Conservation (phyloP, 805 yeast genomes). For the Hermanozyma aechmeae region DNA sequence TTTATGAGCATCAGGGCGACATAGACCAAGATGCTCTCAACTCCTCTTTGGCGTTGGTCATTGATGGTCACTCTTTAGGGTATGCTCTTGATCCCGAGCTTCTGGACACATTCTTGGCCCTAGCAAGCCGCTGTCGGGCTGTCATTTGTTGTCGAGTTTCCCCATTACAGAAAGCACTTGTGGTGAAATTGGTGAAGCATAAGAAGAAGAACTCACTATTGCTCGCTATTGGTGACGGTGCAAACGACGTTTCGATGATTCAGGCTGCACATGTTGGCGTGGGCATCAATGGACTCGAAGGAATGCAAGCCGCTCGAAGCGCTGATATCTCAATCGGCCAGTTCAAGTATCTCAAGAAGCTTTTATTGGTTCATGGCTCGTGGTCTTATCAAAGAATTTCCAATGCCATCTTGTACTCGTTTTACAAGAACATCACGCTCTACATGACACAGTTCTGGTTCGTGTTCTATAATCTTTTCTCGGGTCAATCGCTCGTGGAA, state of each 20-base stretch:
- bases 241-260: constrained; percentile 97
- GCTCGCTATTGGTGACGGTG: constrained; percentile 97
- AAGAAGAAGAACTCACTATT: constrained; percentile 62
- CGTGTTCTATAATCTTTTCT: constrained; percentile 83
- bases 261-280: constrained; percentile 99
- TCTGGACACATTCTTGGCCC: constrained; percentile 67
- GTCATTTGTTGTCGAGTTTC: constrained; percentile 98
- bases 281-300: constrained; percentile 98
- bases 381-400: constrained; percentile 97
- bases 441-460: constrained; percentile 99
- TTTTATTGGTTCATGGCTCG: constrained; percentile 87
- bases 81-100: constrained; percentile 77
- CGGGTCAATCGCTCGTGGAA: constrained; percentile 94
- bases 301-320: constrained; percentile 98
- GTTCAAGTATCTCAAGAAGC: constrained; percentile 74
- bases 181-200: constrained; percentile 86
- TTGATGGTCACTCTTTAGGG: constrained; percentile 87
- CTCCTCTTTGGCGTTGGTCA: constrained; percentile 77
- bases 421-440: constrained; percentile 89
- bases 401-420: constrained; percentile 86
- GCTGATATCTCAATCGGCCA: constrained; percentile 98
- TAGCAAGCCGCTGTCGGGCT: constrained; percentile 85
- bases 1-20: constrained; percentile 56
- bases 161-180: constrained; percentile 93
- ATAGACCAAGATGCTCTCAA: constrained; percentile 46